Evolutionary conservation across 192 early-diverging fungal genomes (phyloP).

Genomic region (Umbelopsis ramanniana): DNA sequence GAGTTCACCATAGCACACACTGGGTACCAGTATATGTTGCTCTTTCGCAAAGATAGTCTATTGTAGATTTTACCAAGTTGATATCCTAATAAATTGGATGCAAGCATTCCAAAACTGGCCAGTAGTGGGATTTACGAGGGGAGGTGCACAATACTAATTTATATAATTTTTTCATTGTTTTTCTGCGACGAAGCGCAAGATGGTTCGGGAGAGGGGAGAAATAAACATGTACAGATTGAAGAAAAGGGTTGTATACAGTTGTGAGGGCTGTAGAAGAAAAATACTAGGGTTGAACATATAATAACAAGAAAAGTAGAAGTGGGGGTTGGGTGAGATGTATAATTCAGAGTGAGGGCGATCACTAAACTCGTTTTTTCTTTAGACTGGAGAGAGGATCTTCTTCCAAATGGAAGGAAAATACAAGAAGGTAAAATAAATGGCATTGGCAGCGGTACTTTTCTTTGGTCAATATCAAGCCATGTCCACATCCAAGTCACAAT

Average conservation of each 20-base stretch:
- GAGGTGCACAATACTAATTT: too few relatives aligned
- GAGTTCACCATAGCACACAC: slow-evolving; percentile 56
- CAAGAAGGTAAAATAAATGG: background rate
- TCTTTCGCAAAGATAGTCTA: slow-evolving; percentile 57
- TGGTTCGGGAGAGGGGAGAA: background rate
- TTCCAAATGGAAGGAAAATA: background rate
- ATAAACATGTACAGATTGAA: slow-evolving; percentile 17
- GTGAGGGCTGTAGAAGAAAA: slow-evolving; percentile 7
- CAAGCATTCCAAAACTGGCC: too few relatives aligned
- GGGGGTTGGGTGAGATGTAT: too few relatives aligned
- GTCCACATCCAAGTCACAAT: slow-evolving; percentile 1
- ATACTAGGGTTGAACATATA: background rate
- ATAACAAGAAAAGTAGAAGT: background rate
- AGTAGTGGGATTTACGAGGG: too few relatives aligned
- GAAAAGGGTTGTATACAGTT: slow-evolving; percentile 14
- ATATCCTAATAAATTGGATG: background rate
- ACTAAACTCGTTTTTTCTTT: too few relatives aligned
- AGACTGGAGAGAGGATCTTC: too few relatives aligned
- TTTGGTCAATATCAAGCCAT: background rate
- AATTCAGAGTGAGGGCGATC: too few relatives aligned
- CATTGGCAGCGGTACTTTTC: background rate
- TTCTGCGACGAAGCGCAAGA: background rate
- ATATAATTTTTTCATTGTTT: too few relatives aligned
- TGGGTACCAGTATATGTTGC: slow-evolving; percentile 55
- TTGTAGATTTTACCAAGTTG: slow-evolving; percentile 34